Base-by-base conservation (phyloP, 192 early-diverging fungal species). In the Mortierella hygrophila region DNA sequence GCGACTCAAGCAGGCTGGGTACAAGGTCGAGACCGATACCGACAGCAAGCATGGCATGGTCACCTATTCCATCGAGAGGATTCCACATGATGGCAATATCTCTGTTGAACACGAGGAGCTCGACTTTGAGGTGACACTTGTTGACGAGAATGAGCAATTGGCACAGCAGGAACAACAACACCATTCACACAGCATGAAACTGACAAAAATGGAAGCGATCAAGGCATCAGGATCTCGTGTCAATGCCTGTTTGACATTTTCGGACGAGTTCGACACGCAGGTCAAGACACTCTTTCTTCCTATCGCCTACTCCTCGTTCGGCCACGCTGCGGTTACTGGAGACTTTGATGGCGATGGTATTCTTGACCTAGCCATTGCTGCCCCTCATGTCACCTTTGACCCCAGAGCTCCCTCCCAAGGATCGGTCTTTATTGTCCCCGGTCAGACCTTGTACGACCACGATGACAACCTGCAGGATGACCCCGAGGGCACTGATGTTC, bases 281-380 rank as follows among this genome's bases (percentile, higher is more conserved):
- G 74, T 76, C 0, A 37, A 40, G 18, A 90, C 85, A n/a, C 80
- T 91, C 15, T 79, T 87, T 29, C 89, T 91, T 57, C 88, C 90
- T 6, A 78, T 85, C 52, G 75, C 89, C n/a, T 94, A 93, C 81
- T 91, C 92, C 9, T 91, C 89, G 8, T 88, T 98, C 23, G 97
- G 96, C 15, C 91, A 92, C 40, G 89, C 91, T 5, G 83, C 92
- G 21, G 92, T 87, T 6, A 73, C 81, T 0, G 97, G 96, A 20
- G 94, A 97, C 76, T 98, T 97, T 82, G 83, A 91, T 87, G 93
- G 91, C 9, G 91, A 91, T 70, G 94, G 93, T 9, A 54, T 75
- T 18, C 20, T 88, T 8, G 93, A 94, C 60, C 70, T 96, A 16
- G 96, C 91, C 1, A 91, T 95, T 35, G 91, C 93, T 72, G 93